Percentiles rank a stretch among this genome's conserved stretches.
These are phyloP conservation scores for Fusarium sp. DNA, from an alignment of 2,329 filamentous ascomycete species.

Conservation along the genomic window DNA sequence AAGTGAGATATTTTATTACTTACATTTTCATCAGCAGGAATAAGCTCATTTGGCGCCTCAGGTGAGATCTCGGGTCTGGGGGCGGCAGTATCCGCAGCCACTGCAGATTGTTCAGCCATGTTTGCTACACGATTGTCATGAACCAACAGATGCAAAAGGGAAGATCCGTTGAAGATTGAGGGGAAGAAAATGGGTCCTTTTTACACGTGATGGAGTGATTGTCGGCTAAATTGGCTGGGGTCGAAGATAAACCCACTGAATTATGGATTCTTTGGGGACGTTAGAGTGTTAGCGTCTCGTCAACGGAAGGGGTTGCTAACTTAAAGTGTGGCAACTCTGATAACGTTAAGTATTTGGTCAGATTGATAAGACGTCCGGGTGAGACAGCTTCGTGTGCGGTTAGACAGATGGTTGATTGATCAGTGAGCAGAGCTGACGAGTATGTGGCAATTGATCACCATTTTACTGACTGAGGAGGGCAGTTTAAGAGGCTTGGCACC, in stretches of 20 bases:
- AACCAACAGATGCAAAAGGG: neutral
- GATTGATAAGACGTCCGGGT: neutral
- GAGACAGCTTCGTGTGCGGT: neutral
- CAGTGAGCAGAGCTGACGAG: neutral
- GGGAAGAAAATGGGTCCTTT: neutral
- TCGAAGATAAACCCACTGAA: neutral
- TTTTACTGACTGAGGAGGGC: fast-evolving
- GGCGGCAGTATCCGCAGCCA: neutral
- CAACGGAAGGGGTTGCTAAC: neutral
- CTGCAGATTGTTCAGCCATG: neutral
- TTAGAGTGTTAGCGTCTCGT: neutral
- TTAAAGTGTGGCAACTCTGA: neutral
- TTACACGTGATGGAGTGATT: conserved; percentile 1
- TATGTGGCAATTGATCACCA: neutral
- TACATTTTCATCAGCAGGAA: neutral
- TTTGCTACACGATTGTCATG: neutral
- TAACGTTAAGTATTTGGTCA: neutral
- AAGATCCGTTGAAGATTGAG: neutral
- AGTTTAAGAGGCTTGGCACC: neutral
- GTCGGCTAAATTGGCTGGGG: neutral
- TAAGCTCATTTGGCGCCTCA: neutral
- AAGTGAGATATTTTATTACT: neutral
- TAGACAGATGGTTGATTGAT: neutral
- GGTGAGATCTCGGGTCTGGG: neutral
- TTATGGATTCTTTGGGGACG: neutral